These are phyloP conservation scores for Penicillium sp. DNA, from an alignment of 2,329 filamentous ascomycete species.

Conservation along the genomic window DNA sequence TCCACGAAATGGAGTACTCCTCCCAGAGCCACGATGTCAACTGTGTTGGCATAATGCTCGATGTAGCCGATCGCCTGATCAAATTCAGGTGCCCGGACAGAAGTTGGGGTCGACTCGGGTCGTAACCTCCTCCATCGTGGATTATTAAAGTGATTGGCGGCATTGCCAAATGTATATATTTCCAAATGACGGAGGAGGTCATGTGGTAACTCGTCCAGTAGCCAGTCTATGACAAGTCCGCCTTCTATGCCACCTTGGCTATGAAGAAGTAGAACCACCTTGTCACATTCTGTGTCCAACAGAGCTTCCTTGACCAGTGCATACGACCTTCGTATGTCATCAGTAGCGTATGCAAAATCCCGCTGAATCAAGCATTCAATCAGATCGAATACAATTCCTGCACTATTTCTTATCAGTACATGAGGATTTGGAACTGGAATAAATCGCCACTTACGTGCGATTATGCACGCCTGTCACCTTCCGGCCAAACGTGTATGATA, in stretches of 20 bases:
- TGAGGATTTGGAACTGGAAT: not conserved
- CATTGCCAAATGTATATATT: slow-evolving; percentile 71
- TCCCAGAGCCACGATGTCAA: slow-evolving; percentile 70
- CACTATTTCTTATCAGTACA: slow-evolving; percentile 23
- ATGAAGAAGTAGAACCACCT: slow-evolving; percentile 71
- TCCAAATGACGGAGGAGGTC: slow-evolving; percentile 66
- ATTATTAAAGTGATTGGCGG: slow-evolving; percentile 79
- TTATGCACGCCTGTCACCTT: slow-evolving; percentile 72
- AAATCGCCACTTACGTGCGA: slow-evolving; percentile 50
- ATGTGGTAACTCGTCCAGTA: slow-evolving; percentile 66
- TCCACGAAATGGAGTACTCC: slow-evolving; percentile 66
- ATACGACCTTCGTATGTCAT: slow-evolving; percentile 58
- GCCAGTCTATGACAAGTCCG: slow-evolving; percentile 69
- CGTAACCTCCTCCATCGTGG: slow-evolving; percentile 51
- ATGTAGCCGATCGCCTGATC: slow-evolving; percentile 58
- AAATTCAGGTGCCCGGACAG: not conserved
- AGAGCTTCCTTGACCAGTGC: slow-evolving; percentile 62
- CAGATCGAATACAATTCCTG: slow-evolving; percentile 70
- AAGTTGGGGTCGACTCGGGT: slow-evolving; percentile 25
- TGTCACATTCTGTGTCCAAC: slow-evolving; percentile 59
- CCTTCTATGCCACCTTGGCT: slow-evolving; percentile 75
- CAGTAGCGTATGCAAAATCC: slow-evolving; percentile 67
- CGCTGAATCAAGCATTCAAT: slow-evolving; percentile 74
- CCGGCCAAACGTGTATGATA: slow-evolving; percentile 68
- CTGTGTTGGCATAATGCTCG: slow-evolving; percentile 73